Evolutionary conservation across 306 rosid genomes (phyloP), one percentile per base, ranked within the genome.

Genomic region (Cicer yamashitae): DNA sequence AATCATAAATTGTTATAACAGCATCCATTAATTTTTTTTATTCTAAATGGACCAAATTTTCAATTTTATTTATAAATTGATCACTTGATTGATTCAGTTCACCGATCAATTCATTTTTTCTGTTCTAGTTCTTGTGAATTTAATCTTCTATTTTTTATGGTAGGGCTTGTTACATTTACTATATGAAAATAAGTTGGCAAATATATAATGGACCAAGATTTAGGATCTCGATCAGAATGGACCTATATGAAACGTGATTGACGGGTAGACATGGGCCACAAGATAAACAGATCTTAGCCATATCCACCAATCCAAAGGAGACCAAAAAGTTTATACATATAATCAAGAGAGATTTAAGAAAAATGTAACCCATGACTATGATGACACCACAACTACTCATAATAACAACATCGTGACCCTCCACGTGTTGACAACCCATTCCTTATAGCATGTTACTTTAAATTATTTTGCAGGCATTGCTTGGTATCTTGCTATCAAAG

Each of bases 371-470:
- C 9, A n/a, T 60, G 66, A 30, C 44, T 18, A 12, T 34, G 18
- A 25, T 34, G 66, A 34, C 20, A 60, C 43, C 10, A 1, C 66
- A 60, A 60, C 66, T 34, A 34, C 66, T 38, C 44, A 6, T 58
- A 58, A 6, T 12, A 58, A 58, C 15, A 58, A 30, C 64, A 34
- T 60, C 37, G 66, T 60, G 66, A 60, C 66, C 66, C 66, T 60
- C 66, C 66, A 60, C 66, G 66, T 60, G 66, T 60, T 60, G 66
- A 60, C 66, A 60, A 60, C 66, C 66, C 66, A 60, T 60, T 10
- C 13, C 45, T 13, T 34, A 8, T 60, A 60, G 37, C 66, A 30
- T 60, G 66, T 60, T 60, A 60, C 66, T 34, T 60, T 60, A 38
- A 60, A 60, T 60, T 60, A 60, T 60, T 60, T 37, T 60, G 66